A percentile compares a stretch with the other conserved stretches of the same genome.
Evolutionary conservation across 228 moss, liverwort and hornwort genomes (phyloP).

Genomic region (Sphagnum magellanicum): DNA sequence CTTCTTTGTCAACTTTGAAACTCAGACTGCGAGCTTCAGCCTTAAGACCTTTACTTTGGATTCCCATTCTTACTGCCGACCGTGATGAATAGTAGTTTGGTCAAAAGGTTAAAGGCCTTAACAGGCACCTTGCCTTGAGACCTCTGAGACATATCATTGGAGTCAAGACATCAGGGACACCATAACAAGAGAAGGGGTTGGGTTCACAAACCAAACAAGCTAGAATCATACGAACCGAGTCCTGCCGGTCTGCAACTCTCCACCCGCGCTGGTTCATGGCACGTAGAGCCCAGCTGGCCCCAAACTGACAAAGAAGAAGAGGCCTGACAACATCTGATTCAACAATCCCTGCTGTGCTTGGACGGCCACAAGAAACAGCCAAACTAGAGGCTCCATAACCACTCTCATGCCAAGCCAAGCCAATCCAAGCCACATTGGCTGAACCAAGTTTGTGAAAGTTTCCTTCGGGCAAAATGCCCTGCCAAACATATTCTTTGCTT

Average conservation of each 20-base stretch:
- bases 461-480: slow-evolving; percentile 54
- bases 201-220: slow-evolving; percentile 81
- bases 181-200: slow-evolving; percentile 52
- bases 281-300: slow-evolving; percentile 51
- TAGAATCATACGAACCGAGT: slow-evolving; percentile 89
- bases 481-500: slow-evolving; percentile 58
- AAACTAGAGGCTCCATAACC: slow-evolving; percentile 52
- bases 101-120: slow-evolving; percentile 43
- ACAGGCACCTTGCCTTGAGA: slow-evolving; percentile 14
- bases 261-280: slow-evolving; percentile 50
- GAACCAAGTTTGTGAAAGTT: slow-evolving; percentile 55
- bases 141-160: not conserved
- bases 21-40: slow-evolving; percentile 35
- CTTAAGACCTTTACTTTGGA: slow-evolving; percentile 1
- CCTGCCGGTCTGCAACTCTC: slow-evolving; percentile 82
- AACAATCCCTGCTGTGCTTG: slow-evolving; percentile 57
- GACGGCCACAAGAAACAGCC: slow-evolving; percentile 54
- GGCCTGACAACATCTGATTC: slow-evolving; percentile 78
- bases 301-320: slow-evolving; percentile 76
- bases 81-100: too few relatives aligned
- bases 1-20: slow-evolving; percentile 21
- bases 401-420: slow-evolving; percentile 18
- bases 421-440: slow-evolving; percentile 46
- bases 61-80: slow-evolving; percentile 32
- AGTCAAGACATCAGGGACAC: not conserved